Percentiles rank a stretch among this genome's conserved stretches.
Conservation (phyloP, 2,329 filamentous ascomycete species). For the Ophiostoma himal-ulmi region DNA sequence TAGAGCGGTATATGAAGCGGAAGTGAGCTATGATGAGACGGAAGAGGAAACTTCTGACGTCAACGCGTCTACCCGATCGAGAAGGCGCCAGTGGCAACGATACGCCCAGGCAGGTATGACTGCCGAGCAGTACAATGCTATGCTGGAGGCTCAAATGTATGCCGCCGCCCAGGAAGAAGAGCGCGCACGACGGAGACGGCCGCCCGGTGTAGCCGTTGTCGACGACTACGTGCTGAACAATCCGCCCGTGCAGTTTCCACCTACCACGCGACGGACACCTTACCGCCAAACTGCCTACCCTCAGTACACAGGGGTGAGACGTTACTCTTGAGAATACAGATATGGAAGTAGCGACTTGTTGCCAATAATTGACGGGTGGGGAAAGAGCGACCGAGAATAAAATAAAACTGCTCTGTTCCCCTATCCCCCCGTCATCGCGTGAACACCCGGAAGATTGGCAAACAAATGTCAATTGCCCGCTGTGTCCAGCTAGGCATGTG, state of each 20-base stretch:
- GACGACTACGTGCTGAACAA: slow-evolving; percentile 22
- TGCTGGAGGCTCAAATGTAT: background rate
- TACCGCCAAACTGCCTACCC: slow-evolving; percentile 20
- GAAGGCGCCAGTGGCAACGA: slow-evolving; percentile 1
- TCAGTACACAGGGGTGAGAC: slow-evolving; percentile 13
- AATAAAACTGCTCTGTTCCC: background rate
- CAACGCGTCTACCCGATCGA: background rate
- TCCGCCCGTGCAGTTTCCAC: slow-evolving; percentile 24
- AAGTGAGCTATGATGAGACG: background rate
- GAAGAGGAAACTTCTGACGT: background rate
- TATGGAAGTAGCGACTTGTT: background rate
- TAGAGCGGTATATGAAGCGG: background rate
- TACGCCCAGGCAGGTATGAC: background rate
- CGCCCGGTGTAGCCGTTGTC: slow-evolving; percentile 14
- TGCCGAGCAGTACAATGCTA: background rate
- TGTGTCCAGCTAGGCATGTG: background rate
- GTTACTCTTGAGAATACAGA: slow-evolving; percentile 3
- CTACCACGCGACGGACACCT: slow-evolving; percentile 17
- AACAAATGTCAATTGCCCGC: background rate
- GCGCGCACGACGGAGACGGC: background rate
- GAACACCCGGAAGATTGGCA: background rate
- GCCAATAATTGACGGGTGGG: no score
- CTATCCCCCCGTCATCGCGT: background rate
- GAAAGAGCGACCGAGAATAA: background rate
- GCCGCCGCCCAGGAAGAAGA: background rate